Base-by-base conservation (phyloP, 1,284 basidiomycete genomes). In the Naganishia liquefaciens region DNA sequence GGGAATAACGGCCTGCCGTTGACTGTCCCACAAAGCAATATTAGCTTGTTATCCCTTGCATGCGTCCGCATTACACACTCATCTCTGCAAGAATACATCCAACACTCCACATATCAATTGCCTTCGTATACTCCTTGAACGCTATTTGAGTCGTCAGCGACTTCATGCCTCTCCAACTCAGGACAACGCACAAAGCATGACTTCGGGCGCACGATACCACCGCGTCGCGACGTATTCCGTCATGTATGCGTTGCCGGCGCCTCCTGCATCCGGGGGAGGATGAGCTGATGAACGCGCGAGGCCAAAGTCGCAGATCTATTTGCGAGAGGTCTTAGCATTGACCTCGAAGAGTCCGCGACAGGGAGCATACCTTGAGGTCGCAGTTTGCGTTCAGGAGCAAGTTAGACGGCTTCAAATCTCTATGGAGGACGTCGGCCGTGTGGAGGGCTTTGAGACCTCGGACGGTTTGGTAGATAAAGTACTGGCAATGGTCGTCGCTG, bases 71-170 rank as follows among this genome's bases (percentile, higher is more conserved):
- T 17, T 5, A 75, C 77, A 72, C 63, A 76, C 76, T 82, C 92
- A 96, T 95, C 79, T 96, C 93, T 0, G 93, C 93, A 17, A 95
- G 82, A 7, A 96, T 91, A 76, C 93, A 95, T 2, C 93, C 93
- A 2, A 95, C 90, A 67, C 87, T 88, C 93, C 93, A 96, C 71
- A 94, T 86, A 73, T 95, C 91, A 75, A 95, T 94, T 0, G 92
- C 91, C 54, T 88, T 87, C 1, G 90, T 93, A 75, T 95, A 94
- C 79, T 93, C 88, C 75, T 93, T 93, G 82, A 93, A 94, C 0
- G 92, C 78, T 80, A 63, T 9, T 40, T 46, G 17, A n/a, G 55
- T n/a, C 47, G 42, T 21, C 53, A 6, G 25, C n/a, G 3, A 28
- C 27, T 42, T 15, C 27, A 19, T 44, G 27, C 40, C 25, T 50